phyloP scores from a whole-genome alignment of 2,329 filamentous ascomycete species.

The Xenoacremonium recifei region DNA sequence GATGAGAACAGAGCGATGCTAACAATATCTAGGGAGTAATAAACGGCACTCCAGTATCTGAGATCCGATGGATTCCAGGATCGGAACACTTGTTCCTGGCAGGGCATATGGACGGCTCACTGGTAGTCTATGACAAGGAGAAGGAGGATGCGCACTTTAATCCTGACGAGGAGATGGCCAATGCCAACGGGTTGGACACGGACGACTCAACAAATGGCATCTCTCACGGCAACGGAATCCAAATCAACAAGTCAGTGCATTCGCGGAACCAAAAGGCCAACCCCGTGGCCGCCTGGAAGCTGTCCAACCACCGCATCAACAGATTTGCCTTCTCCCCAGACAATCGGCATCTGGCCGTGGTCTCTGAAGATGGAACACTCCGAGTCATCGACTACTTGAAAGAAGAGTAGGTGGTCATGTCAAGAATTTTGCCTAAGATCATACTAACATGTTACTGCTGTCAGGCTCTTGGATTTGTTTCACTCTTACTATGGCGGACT shows the following conservation, averaged over 20 bases:
- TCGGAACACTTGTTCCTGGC: constrained; percentile 93
- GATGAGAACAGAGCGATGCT: constrained; percentile 6
- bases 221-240: constrained; percentile 50
- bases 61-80: constrained; percentile 90
- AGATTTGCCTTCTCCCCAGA: constrained; percentile 92
- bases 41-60: constrained; percentile 78
- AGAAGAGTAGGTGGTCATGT: constrained; percentile 69
- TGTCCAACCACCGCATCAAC: constrained; percentile 88
- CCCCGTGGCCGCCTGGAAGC: constrained; percentile 87
- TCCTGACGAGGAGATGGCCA: constrained; percentile 58
- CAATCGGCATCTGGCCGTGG: constrained; percentile 80
- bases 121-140: constrained; percentile 96
- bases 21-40: constrained; percentile 67
- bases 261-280: constrained; percentile 93
- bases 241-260: constrained; percentile 86
- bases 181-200: constrained; percentile 59
- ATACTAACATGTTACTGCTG: no score
- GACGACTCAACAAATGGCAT: constrained; percentile 33
- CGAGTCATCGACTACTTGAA: constrained; percentile 88
- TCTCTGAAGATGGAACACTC: constrained; percentile 87
- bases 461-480: constrained; percentile 82
- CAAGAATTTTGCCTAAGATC: no score
- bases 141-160: constrained; percentile 84
- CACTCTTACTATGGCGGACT: constrained; percentile 92
- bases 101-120: constrained; percentile 83